Base-by-base conservation (phyloP, 2,329 filamentous ascomycete genomes). In the Sclerotinia trifoliorum region DNA sequence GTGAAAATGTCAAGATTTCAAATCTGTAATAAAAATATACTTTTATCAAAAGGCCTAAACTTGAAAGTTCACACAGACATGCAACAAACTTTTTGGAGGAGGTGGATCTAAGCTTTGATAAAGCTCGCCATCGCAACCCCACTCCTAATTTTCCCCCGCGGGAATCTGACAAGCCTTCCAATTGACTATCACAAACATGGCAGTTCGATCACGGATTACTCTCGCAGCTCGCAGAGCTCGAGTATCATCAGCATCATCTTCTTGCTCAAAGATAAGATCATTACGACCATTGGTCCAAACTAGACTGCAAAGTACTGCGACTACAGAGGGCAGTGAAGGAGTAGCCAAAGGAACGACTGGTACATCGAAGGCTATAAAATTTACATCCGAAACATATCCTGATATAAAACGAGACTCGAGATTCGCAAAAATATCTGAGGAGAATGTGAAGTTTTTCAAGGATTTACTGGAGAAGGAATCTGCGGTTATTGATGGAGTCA, bases 331-430 rank as follows among this genome's bases (percentile, higher is more conserved):
- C 26, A 71, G 44, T 65, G 74, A 76, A 68, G 74, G 72, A 5
- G 66, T 71, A 48, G 68, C 73, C 52, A 75, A 77, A 69, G 71
- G 72, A 32, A 73, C 73, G 17, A 75, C 74, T n/a, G 71, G 69
- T 5, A 67, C 73, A 39, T 73, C 76, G 15, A 82, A 83, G 72
- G 75, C 80, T 21, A 83, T 90, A 77, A 92, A 91, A 79, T 91
- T 91, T 81, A 99, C 95, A 21, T 88, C 92, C 66, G 92, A 97
- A 74, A 90, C 89, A 66, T 95, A 96, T 76, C 94, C 95, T 11
- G 84, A 90, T 69, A 83, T 99, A 75, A 87, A 94, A 81, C 87
- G 95, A 73, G 88, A 97, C 76, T 79, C 86, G 19, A 89, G 88
- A 39, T 99, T 95, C 79, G 82, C 88, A 42, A 79, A 88, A 77